A percentile compares a stretch with the other conserved stretches of the same genome.
These are phyloP conservation scores for Pythium vanterpoolii DNA, from an alignment of 352 stramenopile genomes.

Conservation along the genomic window DNA sequence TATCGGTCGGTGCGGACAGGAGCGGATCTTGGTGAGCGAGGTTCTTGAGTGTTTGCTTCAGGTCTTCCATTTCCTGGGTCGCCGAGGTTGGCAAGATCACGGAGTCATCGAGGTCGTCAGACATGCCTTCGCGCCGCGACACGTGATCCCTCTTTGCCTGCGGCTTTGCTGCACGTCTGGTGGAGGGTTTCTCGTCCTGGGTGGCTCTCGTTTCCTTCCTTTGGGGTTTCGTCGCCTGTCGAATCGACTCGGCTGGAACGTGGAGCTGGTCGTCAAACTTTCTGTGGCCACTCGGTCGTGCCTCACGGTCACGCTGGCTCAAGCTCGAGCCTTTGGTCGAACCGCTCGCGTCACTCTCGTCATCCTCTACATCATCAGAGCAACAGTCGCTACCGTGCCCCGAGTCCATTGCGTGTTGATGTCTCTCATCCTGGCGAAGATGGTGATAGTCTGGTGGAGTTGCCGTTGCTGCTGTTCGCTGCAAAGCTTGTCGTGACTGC, in stretches of 20 bases:
- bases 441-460: not conserved
- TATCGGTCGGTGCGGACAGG: not conserved
- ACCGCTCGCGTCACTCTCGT: conserved; percentile 16
- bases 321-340: conserved; percentile 13
- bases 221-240: not conserved
- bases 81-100: conserved; percentile 31
- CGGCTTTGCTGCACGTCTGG: not conserved
- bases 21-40: conserved; percentile 32
- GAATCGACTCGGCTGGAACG: not conserved
- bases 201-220: not conserved
- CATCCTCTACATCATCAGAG: not conserved
- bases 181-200: too few species aligned
- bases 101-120: conserved; percentile 23
- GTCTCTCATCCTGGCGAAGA: not conserved
- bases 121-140: not conserved
- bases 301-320: not conserved
- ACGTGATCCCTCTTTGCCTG: not conserved
- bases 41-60: conserved; percentile 71
- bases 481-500: not conserved
- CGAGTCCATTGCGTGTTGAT: not conserved
- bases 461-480: not conserved
- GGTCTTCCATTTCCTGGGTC: conserved; percentile 58
- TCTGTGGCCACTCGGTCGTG: not conserved
- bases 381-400: not conserved
- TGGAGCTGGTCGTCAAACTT: conserved; percentile 24